A percentile compares a stretch with the other conserved stretches of the same genome.
Evolutionary conservation across 2,329 filamentous ascomycete species (phyloP).

Genomic region (Colletotrichum aenigma): DNA sequence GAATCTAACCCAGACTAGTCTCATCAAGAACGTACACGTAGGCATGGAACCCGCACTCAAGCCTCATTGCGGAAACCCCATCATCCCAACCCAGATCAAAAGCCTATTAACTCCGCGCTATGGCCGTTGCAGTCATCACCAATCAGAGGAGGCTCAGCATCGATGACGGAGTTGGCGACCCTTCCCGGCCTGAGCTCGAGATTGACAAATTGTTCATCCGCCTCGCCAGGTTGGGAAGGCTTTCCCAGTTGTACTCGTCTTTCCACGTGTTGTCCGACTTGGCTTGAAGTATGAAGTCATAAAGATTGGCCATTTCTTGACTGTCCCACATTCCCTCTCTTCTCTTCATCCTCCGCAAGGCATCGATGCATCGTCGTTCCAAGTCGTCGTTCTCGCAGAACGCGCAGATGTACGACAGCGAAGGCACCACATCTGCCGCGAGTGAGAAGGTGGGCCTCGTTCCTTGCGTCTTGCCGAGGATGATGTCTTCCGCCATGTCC

Average conservation of each 20-base stretch:
- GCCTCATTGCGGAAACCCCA: neutral
- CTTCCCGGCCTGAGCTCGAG: neutral
- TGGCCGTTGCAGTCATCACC: neutral
- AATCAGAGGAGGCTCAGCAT: neutral
- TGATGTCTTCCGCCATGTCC: constrained; percentile 7
- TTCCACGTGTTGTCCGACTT: constrained; percentile 7
- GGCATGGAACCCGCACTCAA: neutral
- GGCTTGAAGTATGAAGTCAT: neutral
- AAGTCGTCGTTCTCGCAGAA: constrained; percentile 14
- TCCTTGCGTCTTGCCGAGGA: neutral
- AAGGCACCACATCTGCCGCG: constrained; percentile 1
- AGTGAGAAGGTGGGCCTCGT: neutral
- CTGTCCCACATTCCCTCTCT: constrained; percentile 23
- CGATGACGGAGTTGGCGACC: neutral
- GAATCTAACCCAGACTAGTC: neutral
- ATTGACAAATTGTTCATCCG: neutral
- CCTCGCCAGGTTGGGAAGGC: neutral
- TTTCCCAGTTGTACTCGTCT: constrained; percentile 14
- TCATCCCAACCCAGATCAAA: neutral
- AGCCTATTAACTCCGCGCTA: neutral
- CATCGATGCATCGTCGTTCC: constrained; percentile 6
- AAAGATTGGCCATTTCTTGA: constrained; percentile 13
- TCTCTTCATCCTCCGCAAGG: constrained; percentile 12
- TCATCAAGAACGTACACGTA: neutral
- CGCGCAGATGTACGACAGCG: constrained; percentile 14